Evolutionary conservation across 495 filamentous ascomycete species (phyloP).

Genomic region (Penicillium manginii): DNA sequence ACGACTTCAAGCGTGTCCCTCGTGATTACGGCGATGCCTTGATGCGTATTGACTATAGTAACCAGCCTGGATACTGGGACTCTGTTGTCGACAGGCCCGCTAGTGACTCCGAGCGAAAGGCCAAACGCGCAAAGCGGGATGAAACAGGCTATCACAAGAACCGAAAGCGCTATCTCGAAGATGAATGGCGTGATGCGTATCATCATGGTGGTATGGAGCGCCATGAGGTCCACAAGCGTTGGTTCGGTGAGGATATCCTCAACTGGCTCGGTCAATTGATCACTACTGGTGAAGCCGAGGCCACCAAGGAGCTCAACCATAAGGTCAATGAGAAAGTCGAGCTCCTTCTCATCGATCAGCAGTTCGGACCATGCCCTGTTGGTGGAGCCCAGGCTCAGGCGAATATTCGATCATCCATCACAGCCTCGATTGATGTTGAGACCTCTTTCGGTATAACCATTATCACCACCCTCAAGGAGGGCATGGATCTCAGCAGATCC

Average conservation of each 20-base stretch:
- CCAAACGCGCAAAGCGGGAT: conserved; percentile 18
- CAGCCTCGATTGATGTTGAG: conserved; percentile 19
- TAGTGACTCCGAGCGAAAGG: conserved; percentile 9
- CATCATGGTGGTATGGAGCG: conserved; percentile 20
- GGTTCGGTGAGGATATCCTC: conserved; percentile 6
- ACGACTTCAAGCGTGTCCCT: conserved; percentile 34
- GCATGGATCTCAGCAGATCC: conserved; percentile 25
- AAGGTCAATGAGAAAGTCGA: conserved; percentile 17
- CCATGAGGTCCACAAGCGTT: conserved; percentile 9
- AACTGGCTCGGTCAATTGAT: conserved; percentile 11
- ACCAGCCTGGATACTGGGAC: conserved; percentile 41
- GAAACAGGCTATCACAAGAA: conserved; percentile 16
- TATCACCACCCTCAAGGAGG: conserved; percentile 15
- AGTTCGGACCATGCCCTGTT: conserved; percentile 22
- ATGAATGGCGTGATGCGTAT: conserved; percentile 31
- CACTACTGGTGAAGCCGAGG: conserved; percentile 8
- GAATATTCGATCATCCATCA: conserved; percentile 11
- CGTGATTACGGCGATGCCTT: conserved; percentile 34
- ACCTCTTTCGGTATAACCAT: conserved; percentile 34
- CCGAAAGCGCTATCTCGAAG: conserved; percentile 37
- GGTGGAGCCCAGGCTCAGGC: conserved; percentile 22
- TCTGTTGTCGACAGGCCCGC: conserved; percentile 27
- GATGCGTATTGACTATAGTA: conserved; percentile 42
- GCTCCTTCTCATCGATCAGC: conserved; percentile 17
- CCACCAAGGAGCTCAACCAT: conserved; percentile 25